phyloP scores from a whole-genome alignment of 192 early-diverging fungal species.

The Dissophora globulifera region DNA sequence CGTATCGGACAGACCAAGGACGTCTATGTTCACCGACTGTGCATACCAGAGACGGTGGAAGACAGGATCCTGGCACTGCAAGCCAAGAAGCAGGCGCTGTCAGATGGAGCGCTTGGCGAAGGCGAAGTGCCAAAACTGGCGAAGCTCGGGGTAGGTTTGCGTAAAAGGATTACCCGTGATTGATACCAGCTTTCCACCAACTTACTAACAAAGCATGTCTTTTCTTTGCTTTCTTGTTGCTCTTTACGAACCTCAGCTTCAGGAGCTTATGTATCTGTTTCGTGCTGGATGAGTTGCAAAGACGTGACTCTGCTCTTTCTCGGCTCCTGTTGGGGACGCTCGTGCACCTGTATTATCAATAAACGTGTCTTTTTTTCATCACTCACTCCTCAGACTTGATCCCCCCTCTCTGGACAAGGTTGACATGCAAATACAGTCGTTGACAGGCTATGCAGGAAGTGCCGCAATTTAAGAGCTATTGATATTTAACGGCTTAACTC shows the following conservation, averaged over 20 bases:
- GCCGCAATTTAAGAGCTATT: no score
- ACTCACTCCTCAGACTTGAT: no score
- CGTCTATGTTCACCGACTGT: slow-evolving; percentile 72
- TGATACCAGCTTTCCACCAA: no score
- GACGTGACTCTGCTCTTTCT: background rate
- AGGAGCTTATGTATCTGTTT: slow-evolving; percentile 46
- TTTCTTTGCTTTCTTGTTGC: background rate
- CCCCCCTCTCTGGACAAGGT: no score
- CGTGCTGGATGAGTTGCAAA: background rate
- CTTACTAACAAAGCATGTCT: no score
- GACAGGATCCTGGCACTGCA: slow-evolving; percentile 77
- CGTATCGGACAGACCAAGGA: slow-evolving; percentile 74
- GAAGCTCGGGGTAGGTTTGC: slow-evolving; percentile 45
- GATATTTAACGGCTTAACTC: no score
- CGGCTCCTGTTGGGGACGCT: no score
- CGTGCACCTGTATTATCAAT: no score
- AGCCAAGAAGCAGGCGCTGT: slow-evolving; percentile 63
- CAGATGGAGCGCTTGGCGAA: slow-evolving; percentile 52
- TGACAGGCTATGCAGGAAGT: no score
- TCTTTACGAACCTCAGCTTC: slow-evolving; percentile 14
- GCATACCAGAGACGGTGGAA: slow-evolving; percentile 72
- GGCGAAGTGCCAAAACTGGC: slow-evolving; percentile 41
- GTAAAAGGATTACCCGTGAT: no score
- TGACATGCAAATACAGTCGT: no score
- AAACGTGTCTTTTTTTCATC: no score